Base-by-base conservation (phyloP, 2,329 filamentous ascomycete species). In the Nannizziopsis barbatae region DNA sequence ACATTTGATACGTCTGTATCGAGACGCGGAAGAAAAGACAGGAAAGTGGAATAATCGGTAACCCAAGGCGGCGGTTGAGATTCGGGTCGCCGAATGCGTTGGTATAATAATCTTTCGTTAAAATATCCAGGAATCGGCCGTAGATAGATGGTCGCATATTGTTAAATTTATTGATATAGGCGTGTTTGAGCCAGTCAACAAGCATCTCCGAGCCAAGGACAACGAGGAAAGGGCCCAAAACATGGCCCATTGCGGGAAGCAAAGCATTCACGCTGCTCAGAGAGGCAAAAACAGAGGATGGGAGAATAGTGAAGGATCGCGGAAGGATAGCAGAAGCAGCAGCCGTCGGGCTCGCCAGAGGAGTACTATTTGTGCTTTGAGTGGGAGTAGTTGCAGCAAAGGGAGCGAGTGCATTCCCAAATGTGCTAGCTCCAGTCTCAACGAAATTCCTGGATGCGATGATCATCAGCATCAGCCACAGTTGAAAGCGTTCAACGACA, bases 111-210 rank as follows among this genome's bases (percentile, higher is more conserved):
- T 98, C 92, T 65, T 96, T 96, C 56, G 88, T 89, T 6, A 98
- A 71, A 3, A 98, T 86, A 61, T 98, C 93, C 12, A 96, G 76
- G 62, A 92, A 95, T 18, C 88, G 80, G 45, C 80, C 78, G 64
- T 98, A 98, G 49, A 98, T 84, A 5, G 77, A 79, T 2, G 92
- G 92, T 55, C 92, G 90, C 56, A 89, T 88, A 58, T 94, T 95
- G 73, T 98, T 98, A 71, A 98, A 98, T 63, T 98, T 98, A 62
- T 83, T 89, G 63, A 98, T 93, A 63, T 96, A 98, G 17, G 87
- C 87, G 62, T 98, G 93, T 65, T 98, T 98, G 64, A 95, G 78
- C 78, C 86, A 89, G 66, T 98, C 92, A 1, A 98, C 92, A 7
- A 95, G 70, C 82, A 95, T 95, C 68, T 98, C 92, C 53, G 88